phyloP scores from a whole-genome alignment of 768 basidiomycete genomes.

The Trametes cinnabarina region DNA sequence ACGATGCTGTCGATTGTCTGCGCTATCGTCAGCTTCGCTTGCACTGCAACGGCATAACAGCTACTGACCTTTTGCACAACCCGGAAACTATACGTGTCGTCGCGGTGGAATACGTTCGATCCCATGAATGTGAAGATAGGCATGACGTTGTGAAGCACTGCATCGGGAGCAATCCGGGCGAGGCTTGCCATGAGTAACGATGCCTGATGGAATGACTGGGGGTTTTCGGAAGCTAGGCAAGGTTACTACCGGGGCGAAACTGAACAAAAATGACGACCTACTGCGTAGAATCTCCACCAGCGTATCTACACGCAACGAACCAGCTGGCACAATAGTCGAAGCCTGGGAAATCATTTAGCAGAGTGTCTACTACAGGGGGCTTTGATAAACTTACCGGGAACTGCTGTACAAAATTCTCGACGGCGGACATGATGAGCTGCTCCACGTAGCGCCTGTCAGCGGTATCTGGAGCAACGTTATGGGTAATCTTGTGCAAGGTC shows the following conservation, averaged over 20 bases:
- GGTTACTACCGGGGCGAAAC: background rate
- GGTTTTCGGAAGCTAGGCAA: conserved; percentile 76
- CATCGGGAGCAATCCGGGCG: conserved; percentile 82
- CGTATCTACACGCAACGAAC: conserved; percentile 74
- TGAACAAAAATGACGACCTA: conserved; percentile 31
- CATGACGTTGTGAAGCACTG: conserved; percentile 93
- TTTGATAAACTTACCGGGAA: conserved; percentile 44
- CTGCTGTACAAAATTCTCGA: conserved; percentile 62
- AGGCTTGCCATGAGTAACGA: conserved; percentile 83
- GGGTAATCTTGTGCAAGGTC: conserved; percentile 63
- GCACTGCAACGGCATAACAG: background rate
- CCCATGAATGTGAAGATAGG: conserved; percentile 99
- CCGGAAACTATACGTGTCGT: conserved; percentile 92
- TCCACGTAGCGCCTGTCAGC: conserved; percentile 77
- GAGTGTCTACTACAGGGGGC: background rate
- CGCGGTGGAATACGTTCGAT: conserved; percentile 94
- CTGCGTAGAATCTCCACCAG: conserved; percentile 86
- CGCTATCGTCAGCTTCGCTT: background rate
- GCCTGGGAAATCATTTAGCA: conserved; percentile 38
- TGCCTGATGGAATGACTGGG: conserved; percentile 93
- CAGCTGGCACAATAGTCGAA: conserved; percentile 48
- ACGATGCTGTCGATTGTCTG: conserved; percentile 93
- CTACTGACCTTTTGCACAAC: conserved; percentile 83
- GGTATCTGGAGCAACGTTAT: conserved; percentile 48
- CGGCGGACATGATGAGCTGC: conserved; percentile 80